Conservation (phyloP, 768 basidiomycete species). For the Exidia glandulosa region DNA sequence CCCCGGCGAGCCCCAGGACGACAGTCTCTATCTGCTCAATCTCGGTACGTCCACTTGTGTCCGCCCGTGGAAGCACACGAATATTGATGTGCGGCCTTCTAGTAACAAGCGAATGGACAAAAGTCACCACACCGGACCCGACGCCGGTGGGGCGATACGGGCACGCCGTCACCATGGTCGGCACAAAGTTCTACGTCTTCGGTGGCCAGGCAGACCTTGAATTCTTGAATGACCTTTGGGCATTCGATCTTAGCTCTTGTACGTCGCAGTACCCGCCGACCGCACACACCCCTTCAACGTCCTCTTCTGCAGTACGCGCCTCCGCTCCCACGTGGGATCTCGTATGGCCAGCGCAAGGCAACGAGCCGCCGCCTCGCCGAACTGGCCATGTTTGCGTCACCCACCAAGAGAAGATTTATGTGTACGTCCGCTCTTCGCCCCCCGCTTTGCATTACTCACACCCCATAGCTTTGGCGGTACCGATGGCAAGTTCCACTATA, state of each 20-base stretch:
- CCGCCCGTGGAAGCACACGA: background rate
- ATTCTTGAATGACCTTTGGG: slow-evolving; percentile 92
- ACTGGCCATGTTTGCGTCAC: slow-evolving; percentile 90
- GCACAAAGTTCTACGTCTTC: slow-evolving; percentile 86
- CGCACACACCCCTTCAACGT: background rate
- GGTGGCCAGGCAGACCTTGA: slow-evolving; percentile 94
- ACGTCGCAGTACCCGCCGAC: slow-evolving; percentile 21
- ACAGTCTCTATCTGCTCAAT: slow-evolving; percentile 87
- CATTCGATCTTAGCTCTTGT: slow-evolving; percentile 92
- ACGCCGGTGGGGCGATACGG: slow-evolving; percentile 88
- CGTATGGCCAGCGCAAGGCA: slow-evolving; percentile 41
- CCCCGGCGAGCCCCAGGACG: slow-evolving; percentile 71
- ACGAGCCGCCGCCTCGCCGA: slow-evolving; percentile 61
- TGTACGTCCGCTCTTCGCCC: slow-evolving; percentile 34
- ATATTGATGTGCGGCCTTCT: slow-evolving; percentile 1
- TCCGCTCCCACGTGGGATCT: slow-evolving; percentile 72
- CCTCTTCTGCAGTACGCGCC: slow-evolving; percentile 54
- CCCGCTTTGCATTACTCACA: slow-evolving; percentile 1
- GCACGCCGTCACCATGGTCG: slow-evolving; percentile 88
- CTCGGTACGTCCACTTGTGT: slow-evolving; percentile 50
- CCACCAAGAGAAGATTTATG: slow-evolving; percentile 68
- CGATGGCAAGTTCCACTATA: slow-evolving; percentile 97
- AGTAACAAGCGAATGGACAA: slow-evolving; percentile 95
- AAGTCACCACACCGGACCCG: slow-evolving; percentile 63
- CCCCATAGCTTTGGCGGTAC: slow-evolving; percentile 85